A percentile compares a stretch with the other conserved stretches of the same genome.
phyloP scores from a whole-genome alignment of 2,329 filamentous ascomycete genomes.

The Fonsecaea monophora region DNA sequence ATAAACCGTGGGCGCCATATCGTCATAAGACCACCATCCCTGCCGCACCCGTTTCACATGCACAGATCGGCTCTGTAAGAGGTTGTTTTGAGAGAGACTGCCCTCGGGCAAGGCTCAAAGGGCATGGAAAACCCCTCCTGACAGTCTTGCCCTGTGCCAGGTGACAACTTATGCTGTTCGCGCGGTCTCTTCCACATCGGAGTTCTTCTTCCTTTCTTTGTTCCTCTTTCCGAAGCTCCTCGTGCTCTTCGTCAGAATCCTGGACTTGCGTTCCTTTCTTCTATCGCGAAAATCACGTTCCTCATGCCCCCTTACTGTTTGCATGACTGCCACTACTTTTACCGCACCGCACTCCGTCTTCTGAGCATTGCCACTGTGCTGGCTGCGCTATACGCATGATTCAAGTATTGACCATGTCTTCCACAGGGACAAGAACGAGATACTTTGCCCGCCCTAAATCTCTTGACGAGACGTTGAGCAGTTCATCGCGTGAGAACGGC shows the following conservation, averaged over 20 bases:
- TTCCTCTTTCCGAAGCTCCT: constrained; percentile 15
- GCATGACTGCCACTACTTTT: constrained; percentile 92
- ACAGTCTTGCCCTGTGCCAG: constrained; percentile 3
- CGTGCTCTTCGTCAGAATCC: constrained; percentile 8
- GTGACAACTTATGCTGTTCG: constrained; percentile 24
- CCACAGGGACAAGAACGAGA: constrained; percentile 69
- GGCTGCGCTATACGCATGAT: constrained; percentile 75
- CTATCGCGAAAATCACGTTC: constrained; percentile 28
- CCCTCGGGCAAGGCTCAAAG: constrained; percentile 1
- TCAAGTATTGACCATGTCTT: constrained; percentile 59
- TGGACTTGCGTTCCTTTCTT: constrained; percentile 50
- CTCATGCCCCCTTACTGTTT: constrained; percentile 79
- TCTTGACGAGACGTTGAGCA: constrained; percentile 71
- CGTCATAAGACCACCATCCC: constrained; percentile 17
- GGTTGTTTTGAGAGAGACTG: constrained; percentile 16
- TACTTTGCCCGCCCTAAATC: constrained; percentile 75
- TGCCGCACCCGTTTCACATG: constrained; percentile 25
- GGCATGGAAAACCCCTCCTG: constrained; percentile 33
- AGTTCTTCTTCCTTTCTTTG: constrained; percentile 11
- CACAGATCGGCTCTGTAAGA: constrained; percentile 9
- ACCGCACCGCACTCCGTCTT: constrained; percentile 85
- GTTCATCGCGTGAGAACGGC: constrained; percentile 63
- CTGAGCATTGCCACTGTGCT: constrained; percentile 81
- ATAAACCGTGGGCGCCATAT: neutral
- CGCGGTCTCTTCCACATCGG: neutral